Base-by-base conservation (phyloP, 2,329 filamentous ascomycete species). In the Ceratocystis huliohia region DNA sequence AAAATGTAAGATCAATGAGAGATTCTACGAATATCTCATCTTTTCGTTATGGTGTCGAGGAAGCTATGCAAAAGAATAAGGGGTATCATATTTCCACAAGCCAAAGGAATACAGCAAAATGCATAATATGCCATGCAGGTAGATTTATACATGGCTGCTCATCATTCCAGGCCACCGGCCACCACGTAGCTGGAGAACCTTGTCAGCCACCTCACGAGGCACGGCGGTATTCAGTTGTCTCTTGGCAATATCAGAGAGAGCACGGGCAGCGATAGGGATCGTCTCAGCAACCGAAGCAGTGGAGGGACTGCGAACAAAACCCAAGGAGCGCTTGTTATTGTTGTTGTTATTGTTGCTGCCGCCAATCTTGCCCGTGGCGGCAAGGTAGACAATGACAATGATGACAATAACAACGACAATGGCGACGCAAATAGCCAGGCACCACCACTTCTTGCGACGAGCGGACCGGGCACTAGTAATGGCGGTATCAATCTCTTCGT, bases 391-490 rank as follows among this genome's bases (percentile, higher is more conserved):
- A 65, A 80, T 77, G 7, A 84, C 78, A 61, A 79, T 74, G 64
- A 82, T 77, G 53, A 79, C 79, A 57, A 84, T 76, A 61, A 85
- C 74, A 64, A 80, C 70, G 57, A 85, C 75, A 63, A 85, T 82
- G 62, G 75, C 74, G 57, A 84, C 80, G 71, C 81, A 78, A 73
- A 96, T 90, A 72, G 87, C 86, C 71, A 96, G 78, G 80, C 91
- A 96, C 75, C 89, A 92, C 92, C 91, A 96, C 88, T 96, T 96
- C 91, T 95, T 96, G 79, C 86, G 89, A 71, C 89, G 83, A 63
- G 88, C 89, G 71, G 85, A 84, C 74, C 88, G 82, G 7, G 93
- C 93, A 71, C 89, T 96, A 69, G 82, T 81, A 69, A 96, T 88
- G 13, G 92, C 92, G n/a, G 83, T 83, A 48, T 82, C 85, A 68